These are phyloP conservation scores for Trichosporon sp. DNA, from an alignment of 1,284 basidiomycete species.

Conservation along the genomic window DNA sequence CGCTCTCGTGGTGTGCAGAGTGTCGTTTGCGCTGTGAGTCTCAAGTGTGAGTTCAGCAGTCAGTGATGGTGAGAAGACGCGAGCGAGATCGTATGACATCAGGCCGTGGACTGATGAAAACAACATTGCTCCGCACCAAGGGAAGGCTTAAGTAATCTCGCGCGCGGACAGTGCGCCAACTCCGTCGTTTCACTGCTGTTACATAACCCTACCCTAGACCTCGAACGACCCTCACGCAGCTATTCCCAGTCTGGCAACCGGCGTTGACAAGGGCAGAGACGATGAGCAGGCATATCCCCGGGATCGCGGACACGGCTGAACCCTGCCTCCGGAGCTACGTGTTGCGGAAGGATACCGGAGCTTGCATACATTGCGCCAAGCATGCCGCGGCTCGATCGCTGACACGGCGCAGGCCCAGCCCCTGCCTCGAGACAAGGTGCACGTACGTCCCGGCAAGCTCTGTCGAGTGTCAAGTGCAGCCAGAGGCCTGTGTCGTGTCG, in stretches of 20 bases:
- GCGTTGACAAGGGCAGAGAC: too few species aligned
- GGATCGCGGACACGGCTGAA: not conserved
- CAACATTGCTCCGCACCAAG: not conserved
- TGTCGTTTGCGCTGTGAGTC: too few species aligned
- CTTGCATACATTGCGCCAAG: not conserved
- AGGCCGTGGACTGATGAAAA: not conserved
- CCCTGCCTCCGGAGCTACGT: not conserved
- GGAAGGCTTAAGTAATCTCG: not conserved
- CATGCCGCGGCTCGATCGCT: not conserved
- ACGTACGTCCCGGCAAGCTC: too few species aligned
- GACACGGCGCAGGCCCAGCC: not conserved
- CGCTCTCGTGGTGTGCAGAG: too few species aligned
- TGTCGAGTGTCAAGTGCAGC: not conserved
- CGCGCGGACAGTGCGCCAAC: not conserved
- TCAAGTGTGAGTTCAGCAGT: too few species aligned
- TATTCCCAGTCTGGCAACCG: too few species aligned
- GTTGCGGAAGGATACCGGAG: not conserved
- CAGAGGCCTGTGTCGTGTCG: too few species aligned
- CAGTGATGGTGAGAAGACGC: too few species aligned
- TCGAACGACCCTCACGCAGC: too few species aligned
- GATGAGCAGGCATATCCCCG: too few species aligned
- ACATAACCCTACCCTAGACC: not conserved
- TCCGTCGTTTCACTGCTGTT: not conserved
- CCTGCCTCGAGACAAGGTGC: not conserved
- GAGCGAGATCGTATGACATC: not conserved